Evolutionary conservation across 805 yeast genomes (phyloP).

Genomic region (Wilhelminamyces savonicus): DNA sequence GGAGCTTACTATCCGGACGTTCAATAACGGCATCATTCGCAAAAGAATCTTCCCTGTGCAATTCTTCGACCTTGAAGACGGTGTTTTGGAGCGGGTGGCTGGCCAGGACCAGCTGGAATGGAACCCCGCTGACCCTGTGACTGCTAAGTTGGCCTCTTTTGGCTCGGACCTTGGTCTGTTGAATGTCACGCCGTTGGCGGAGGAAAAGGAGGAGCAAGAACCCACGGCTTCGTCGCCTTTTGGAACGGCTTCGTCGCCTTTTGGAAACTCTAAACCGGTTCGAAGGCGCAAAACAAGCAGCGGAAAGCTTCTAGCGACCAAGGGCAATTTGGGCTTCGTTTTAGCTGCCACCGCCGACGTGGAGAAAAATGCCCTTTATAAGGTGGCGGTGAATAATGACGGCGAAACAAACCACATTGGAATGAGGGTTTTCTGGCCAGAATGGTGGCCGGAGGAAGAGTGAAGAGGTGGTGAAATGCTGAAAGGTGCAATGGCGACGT

Average conservation of each 20-base stretch:
- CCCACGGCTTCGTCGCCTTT: slow-evolving; percentile 10
- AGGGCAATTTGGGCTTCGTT: slow-evolving; percentile 63
- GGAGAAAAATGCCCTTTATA: slow-evolving; percentile 35
- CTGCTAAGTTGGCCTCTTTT: not conserved
- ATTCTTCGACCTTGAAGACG: slow-evolving; percentile 17
- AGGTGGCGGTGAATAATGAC: slow-evolving; percentile 16
- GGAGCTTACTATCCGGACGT: slow-evolving; percentile 86
- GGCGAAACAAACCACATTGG: slow-evolving; percentile 26
- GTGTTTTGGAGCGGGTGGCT: too few relatives aligned
- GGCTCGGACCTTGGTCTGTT: not conserved
- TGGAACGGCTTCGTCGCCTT: slow-evolving; percentile 35
- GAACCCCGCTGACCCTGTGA: not conserved
- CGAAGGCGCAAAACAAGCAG: slow-evolving; percentile 38
- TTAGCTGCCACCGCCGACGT: slow-evolving; percentile 42
- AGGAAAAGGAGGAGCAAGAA: slow-evolving; percentile 4
- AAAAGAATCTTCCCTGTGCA: slow-evolving; percentile 71
- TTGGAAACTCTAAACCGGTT: slow-evolving; percentile 22
- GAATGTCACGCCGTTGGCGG: slow-evolving; percentile 14
- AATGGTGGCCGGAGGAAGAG: slow-evolving; percentile 66
- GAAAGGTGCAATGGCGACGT: too few relatives aligned
- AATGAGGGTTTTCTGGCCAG: slow-evolving; percentile 53
- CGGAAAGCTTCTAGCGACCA: slow-evolving; percentile 54
- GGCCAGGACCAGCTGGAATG: not conserved
- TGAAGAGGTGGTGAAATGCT: too few relatives aligned
- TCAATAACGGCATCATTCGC: slow-evolving; percentile 74